Base-by-base conservation (phyloP, 768 basidiomycete genomes). In the Rubroboletus pulcherrimus region DNA sequence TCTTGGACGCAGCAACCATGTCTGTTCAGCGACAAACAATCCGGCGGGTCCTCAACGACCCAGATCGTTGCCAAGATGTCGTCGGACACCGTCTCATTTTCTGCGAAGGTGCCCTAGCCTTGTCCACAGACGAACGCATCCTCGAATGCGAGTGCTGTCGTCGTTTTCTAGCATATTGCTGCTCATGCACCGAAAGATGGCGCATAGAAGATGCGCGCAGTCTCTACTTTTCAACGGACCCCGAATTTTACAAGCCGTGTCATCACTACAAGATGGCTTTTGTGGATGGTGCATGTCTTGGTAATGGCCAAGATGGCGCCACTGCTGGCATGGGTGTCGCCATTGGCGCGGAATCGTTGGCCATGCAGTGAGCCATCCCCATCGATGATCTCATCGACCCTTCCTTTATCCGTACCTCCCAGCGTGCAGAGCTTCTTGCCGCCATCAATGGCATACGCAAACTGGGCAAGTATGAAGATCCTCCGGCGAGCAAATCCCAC, bases 311-410 rank as follows among this genome's bases (percentile, higher is more conserved):
- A n/a, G 24, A 38, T 70, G 54, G 38, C 11, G 73, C 70, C 3
- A 61, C 49, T 15, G 56, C 65, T 35, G 68, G 71, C 11, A 58
- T 73, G 6, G 67, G 65, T 6, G 51, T 68, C 12, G 57, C 64
- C 30, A 59, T 68, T 19, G 70, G 66, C 2, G 14, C 35, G 2
- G 19, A 34, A 8, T 5, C 5, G 29, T 31, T 39, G 17, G 26
- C 38, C 26, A 43, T 65, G 12, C 56, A 65, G 40, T 61, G 62
- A 57, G 51, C 58, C 11, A 54, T 65, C 14, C 51, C 63, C 19
- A 59, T 69, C 7, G 60, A 66, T 14, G 56, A 66, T 21, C 49
- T 24, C 10, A 42, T 67, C 24, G 67, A 66, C 44, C 48, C 58
- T 0, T 30, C 49, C n/a, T 34, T 54, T 8, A 40, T 45, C 5